Conservation (phyloP, 306 rosid species). For the Fragaria nilgerrensis region DNA sequence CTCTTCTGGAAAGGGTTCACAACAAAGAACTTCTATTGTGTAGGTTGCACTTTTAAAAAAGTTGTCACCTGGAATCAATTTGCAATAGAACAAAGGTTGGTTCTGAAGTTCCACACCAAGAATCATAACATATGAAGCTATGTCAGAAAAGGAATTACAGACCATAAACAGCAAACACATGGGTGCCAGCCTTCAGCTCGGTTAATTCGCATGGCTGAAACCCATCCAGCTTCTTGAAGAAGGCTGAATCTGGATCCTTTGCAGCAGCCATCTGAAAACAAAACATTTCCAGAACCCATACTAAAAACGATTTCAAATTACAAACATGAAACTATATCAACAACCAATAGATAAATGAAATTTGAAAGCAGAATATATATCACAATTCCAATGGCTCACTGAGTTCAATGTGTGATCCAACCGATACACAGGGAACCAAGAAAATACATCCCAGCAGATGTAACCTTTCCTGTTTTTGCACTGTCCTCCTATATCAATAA, state of each 20-base stretch:
- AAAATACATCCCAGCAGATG: constrained; percentile 98
- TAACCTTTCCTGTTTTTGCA: constrained; percentile 75
- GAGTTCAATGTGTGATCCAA: constrained; percentile 76
- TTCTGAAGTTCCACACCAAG: constrained; percentile 19
- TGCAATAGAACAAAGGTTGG: constrained; percentile 5
- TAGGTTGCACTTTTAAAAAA: constrained; percentile 94
- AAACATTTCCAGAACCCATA: constrained; percentile 31
- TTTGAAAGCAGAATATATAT: constrained; percentile 9
- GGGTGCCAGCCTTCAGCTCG: constrained; percentile 92
- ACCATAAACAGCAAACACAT: constrained; percentile 95
- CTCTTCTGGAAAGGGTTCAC: constrained; percentile 67
- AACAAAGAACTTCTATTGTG: constrained; percentile 83
- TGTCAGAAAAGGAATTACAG: constrained; percentile 16
- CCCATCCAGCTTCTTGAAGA: constrained; percentile 88
- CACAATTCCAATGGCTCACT: constrained; percentile 46
- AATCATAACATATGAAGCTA: constrained; percentile 19
- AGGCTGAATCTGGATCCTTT: constrained; percentile 96
- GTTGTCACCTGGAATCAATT: constrained; percentile 77
- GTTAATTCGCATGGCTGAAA: constrained; percentile 92
- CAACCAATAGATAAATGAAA: background rate
- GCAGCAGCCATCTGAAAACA: constrained; percentile 63
- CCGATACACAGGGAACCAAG: constrained; percentile 96
- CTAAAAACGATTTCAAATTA: constrained; percentile 6
- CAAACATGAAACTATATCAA: constrained; percentile 12
- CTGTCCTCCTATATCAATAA: constrained; percentile 75